These are phyloP conservation scores for Fusarium proliferatum DNA, from an alignment of 2,329 filamentous ascomycete species.

Conservation along the genomic window DNA sequence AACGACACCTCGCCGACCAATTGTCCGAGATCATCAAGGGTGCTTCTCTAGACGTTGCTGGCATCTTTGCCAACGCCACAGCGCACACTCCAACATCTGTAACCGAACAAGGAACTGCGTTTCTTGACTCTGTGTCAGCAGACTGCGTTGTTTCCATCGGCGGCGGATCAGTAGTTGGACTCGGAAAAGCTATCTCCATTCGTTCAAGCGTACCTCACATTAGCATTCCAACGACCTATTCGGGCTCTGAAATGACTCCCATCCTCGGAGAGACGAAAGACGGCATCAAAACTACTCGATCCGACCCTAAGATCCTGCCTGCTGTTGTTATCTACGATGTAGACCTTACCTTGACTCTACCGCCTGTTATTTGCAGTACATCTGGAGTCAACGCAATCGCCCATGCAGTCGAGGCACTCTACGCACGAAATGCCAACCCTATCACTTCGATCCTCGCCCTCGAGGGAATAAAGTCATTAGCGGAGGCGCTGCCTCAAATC, in stretches of 20 bases:
- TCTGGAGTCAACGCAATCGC: not conserved
- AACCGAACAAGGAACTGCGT: not conserved
- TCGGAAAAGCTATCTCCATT: not conserved
- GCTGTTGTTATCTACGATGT: not conserved
- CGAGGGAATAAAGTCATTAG: not conserved
- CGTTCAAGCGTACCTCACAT: not conserved
- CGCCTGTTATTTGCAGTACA: not conserved
- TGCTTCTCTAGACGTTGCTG: not conserved
- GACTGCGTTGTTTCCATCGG: not conserved
- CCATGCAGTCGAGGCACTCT: not conserved
- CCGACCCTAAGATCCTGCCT: not conserved
- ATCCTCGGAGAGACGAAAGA: not conserved
- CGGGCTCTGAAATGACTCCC: not conserved
- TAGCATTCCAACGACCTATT: not conserved
- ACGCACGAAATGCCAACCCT: not conserved
- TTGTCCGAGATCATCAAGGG: not conserved
- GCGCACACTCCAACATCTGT: not conserved
- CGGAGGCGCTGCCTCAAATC: not conserved
- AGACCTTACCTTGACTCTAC: not conserved
- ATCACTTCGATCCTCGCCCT: not conserved
- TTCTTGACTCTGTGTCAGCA: not conserved
- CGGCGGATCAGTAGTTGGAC: not conserved
- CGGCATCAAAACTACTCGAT: not conserved
- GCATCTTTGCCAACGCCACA: not conserved
- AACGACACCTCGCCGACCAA: not conserved